Conservation (phyloP, 1,284 basidiomycete genomes). For the Grifola frondosa region DNA sequence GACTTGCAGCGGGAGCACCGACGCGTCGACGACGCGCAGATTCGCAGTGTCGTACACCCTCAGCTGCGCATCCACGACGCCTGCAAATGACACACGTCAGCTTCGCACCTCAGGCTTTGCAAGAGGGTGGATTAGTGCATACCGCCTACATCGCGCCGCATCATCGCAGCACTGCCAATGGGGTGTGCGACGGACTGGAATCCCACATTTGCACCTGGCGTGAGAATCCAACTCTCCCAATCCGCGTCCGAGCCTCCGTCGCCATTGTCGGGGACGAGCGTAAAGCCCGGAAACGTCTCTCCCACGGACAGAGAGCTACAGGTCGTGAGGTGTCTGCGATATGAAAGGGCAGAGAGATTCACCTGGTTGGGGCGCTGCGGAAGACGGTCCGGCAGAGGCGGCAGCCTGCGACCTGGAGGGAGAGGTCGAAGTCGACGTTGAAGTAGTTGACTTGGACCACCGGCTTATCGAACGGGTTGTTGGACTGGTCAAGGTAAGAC, state of each 20-base stretch:
- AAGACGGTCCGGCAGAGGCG: slow-evolving; percentile 47
- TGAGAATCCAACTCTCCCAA: slow-evolving; percentile 46
- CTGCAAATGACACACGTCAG: slow-evolving; percentile 6
- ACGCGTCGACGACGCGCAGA: slow-evolving; percentile 36
- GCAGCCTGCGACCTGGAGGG: slow-evolving; percentile 48
- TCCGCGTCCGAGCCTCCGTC: slow-evolving; percentile 42
- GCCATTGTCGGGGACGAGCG: slow-evolving; percentile 40
- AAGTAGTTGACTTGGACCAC: slow-evolving; percentile 50
- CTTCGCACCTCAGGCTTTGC: slow-evolving; percentile 8
- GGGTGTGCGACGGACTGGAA: slow-evolving; percentile 54
- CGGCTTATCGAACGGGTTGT: slow-evolving; percentile 46
- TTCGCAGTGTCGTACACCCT: slow-evolving; percentile 33
- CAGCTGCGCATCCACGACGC: slow-evolving; percentile 34
- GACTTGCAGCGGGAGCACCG: slow-evolving; percentile 28
- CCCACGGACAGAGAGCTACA: slow-evolving; percentile 24
- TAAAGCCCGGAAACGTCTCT: slow-evolving; percentile 40
- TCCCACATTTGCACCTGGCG: slow-evolving; percentile 18
- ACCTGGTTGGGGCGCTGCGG: slow-evolving; percentile 35
- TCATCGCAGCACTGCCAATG: slow-evolving; percentile 64
- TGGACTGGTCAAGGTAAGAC: slow-evolving; percentile 31
- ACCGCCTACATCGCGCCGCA: slow-evolving; percentile 55
- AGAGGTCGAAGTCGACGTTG: slow-evolving; percentile 45
- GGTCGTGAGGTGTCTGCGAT: neutral
- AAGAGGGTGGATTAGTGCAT: slow-evolving; percentile 31
- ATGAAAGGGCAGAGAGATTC: neutral